Base-by-base conservation (phyloP, 345 rosid genomes). In the Syzygium jambos region DNA sequence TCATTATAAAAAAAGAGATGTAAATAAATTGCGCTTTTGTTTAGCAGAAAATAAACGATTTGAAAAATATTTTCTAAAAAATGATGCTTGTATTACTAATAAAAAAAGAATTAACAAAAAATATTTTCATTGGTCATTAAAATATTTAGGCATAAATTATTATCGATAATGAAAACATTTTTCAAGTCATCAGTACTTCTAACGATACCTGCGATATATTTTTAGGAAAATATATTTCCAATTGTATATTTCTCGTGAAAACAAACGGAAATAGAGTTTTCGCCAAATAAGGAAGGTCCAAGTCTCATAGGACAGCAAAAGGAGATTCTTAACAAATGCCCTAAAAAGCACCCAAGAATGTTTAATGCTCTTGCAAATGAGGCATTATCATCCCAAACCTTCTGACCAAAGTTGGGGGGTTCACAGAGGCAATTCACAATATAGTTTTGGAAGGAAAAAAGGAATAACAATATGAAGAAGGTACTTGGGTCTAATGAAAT, bases 131-230 rank as follows among this genome's bases (percentile, higher is more conserved):
- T 5, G 14, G 8, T 14, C 13, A 57, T 1, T 13, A 23, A 55
- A 57, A 57, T 57, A 12, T 57, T 52, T 57, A 11, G 2, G 3
- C 5, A 73, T 73, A 5, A 38, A 73, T 34, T 10, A 1, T 19
- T 73, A 1, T 1, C 1, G 0, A 73, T 1, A 4, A 38, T 3
- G 7, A 73, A 38, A 73, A 38, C 5, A 7, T 17, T 73, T 34
- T 3, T 25, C 9, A 1, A 34, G 9, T 73, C 0, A 3, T 34
- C n/a, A n/a, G n/a, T 19, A 38, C 38, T 9, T 73, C 2, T 0
- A 34, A 6, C 5, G 7, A 73, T 9, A 19, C 34, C 34, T 16
- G 3, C 0, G 1, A 30, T 68, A 9, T 4, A 11, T 11, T 55
- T 57, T 2, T 0, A 12, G 12, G 29, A 59, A 61, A 27, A 12